Base-by-base conservation (phyloP, 2,329 filamentous ascomycete genomes). In the Anisogramma anomala region DNA sequence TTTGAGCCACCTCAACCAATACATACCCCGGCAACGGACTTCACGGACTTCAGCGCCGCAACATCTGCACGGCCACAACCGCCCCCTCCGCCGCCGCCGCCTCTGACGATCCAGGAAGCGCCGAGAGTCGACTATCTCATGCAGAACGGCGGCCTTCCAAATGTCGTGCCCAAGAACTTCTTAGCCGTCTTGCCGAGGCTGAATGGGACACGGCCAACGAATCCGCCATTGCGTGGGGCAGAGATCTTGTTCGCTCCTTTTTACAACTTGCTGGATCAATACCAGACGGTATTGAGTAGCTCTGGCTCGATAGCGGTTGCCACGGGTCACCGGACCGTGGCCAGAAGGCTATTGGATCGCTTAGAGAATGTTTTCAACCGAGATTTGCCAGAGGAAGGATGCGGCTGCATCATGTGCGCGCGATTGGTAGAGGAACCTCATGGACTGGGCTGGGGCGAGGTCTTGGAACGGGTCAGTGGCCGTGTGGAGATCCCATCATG, bases 241-340 rank as follows among this genome's bases (percentile, higher is more conserved):
- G 74, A 82, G 36, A 77, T 75, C 11, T 68, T 95, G 4, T 96
- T 95, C 55, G 75, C 82, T 4, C 85, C 86, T 0, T 85, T 91
- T 50, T 82, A 84, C 58, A 80, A 77, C 48, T 70, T 95, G 2
- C 69, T 98, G 17, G 83, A 94, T 50, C 83, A 94, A 54, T 96
- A 94, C 56, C 75, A 82, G 48, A 72, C 75, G 3, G 88, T 98
- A 3, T 71, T 96, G 48, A 67, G 72, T 31, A 87, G 82, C 48
- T 85, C 83, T 52, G 91, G 91, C 3, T 96, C 89, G 0, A 67
- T 98, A 4, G 91, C 91, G 2, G 91, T 96, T 2, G 91, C 91
- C 13, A 96, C 89, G 0, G 91, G 91, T 5, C 94, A 96, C 59
- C 79, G 85, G 40, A 95, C 89, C 0, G 84, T 96, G n/a, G 91